Percentiles rank a stretch among this genome's conserved stretches.
phyloP scores from a whole-genome alignment of 2,329 filamentous ascomycete species.

The Cercospora zeae-maydis region DNA sequence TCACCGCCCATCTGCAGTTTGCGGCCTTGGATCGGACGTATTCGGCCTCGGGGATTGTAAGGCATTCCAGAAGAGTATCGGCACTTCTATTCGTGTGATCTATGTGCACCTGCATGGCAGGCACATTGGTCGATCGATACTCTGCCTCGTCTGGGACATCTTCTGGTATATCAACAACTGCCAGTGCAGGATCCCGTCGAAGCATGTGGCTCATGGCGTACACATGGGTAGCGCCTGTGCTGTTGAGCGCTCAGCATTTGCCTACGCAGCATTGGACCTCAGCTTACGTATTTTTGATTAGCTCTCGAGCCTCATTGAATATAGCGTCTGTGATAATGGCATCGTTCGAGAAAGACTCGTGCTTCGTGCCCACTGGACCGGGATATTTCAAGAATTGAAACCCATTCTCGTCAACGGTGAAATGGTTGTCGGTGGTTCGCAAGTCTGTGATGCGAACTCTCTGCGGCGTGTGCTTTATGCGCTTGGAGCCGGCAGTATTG shows the following conservation, averaged over 20 bases:
- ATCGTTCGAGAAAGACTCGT: constrained; percentile 5
- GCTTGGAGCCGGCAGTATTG: constrained; percentile 1
- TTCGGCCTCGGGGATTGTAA: neutral
- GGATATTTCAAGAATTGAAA: constrained; percentile 10
- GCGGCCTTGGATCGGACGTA: neutral
- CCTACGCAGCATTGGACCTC: neutral
- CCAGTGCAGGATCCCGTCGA: constrained; percentile 1
- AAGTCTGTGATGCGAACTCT: constrained; percentile 8
- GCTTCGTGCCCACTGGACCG: constrained; percentile 1
- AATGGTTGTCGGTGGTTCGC: constrained; percentile 3
- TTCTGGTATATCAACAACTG: neutral
- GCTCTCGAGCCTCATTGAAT: constrained; percentile 6
- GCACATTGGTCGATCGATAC: neutral
- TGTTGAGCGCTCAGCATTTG: neutral
- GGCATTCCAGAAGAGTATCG: neutral
- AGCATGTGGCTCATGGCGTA: constrained; percentile 1
- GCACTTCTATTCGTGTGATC: constrained; percentile 12
- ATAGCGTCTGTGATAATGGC: neutral
- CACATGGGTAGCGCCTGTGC: constrained; percentile 7
- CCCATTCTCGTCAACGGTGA: constrained; percentile 7
- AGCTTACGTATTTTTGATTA: constrained; percentile 10
- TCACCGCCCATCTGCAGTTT: constrained; percentile 14
- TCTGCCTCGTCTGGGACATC: constrained; percentile 5
- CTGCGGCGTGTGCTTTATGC: constrained; percentile 2
- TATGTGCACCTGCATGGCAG: constrained; percentile 7